These are phyloP conservation scores for Leccinum disarticulatum DNA, from an alignment of 768 basidiomycete species.

Conservation along the genomic window DNA sequence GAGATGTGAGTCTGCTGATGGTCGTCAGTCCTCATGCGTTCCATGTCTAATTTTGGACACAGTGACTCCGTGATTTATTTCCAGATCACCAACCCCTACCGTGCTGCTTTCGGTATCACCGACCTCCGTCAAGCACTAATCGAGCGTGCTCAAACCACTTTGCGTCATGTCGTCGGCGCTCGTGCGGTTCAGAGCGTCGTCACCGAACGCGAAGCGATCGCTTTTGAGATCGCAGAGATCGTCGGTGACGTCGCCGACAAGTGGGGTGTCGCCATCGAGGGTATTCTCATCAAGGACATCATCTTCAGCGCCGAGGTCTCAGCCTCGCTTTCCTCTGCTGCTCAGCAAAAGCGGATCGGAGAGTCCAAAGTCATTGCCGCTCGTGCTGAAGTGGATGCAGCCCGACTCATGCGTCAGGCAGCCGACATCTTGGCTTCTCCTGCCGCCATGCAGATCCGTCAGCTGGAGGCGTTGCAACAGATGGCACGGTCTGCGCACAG, in stretches of 20 bases:
- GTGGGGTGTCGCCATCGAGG: conserved; percentile 97
- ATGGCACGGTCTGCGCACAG: conserved; percentile 89
- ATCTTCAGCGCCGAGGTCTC: conserved; percentile 91
- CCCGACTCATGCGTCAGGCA: conserved; percentile 94
- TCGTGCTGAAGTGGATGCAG: conserved; percentile 92
- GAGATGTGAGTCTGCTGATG: conserved; percentile 61
- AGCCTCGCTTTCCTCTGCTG: conserved; percentile 89
- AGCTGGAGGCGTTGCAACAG: conserved; percentile 91
- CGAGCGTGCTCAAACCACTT: conserved; percentile 89
- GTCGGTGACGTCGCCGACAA: conserved; percentile 90
- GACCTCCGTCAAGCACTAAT: conserved; percentile 84
- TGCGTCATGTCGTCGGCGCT: conserved; percentile 96
- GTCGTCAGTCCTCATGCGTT: background rate
- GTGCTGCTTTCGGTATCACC: conserved; percentile 90
- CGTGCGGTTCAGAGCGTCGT: conserved; percentile 94
- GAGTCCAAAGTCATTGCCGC: conserved; percentile 97
- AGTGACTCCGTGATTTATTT: conserved; percentile 94
- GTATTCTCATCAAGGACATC: conserved; percentile 93
- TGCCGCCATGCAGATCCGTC: conserved; percentile 97
- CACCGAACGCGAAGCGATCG: conserved; percentile 95
- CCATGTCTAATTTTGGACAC: conserved; percentile 7
- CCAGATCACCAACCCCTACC: conserved; percentile 88
- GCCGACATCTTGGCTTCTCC: conserved; percentile 93
- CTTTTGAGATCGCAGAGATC: conserved; percentile 95
- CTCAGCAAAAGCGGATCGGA: conserved; percentile 95